Percentiles rank a stretch among this genome's conserved stretches.
These are phyloP conservation scores for Calonectria ilicicola DNA, from an alignment of 2,329 filamentous ascomycete genomes.

Conservation along the genomic window DNA sequence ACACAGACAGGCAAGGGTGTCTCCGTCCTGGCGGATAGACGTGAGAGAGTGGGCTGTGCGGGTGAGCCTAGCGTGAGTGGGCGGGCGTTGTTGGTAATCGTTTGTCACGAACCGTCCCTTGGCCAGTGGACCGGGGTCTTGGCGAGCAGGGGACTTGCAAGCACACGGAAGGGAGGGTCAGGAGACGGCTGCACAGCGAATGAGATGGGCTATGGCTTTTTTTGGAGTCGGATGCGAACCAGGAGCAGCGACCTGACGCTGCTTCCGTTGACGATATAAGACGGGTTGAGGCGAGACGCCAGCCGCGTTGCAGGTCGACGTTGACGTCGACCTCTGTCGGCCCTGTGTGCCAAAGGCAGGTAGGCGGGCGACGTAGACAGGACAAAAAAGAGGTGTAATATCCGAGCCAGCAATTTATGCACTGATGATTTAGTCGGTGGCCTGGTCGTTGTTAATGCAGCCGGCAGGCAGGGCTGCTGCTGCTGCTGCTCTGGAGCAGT, in stretches of 20 bases:
- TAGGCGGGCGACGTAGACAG: background rate
- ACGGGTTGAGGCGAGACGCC: background rate
- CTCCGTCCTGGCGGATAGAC: constrained; percentile 15
- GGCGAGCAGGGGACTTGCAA: background rate
- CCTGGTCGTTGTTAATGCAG: constrained; percentile 7
- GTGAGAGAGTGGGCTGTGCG: constrained; percentile 16
- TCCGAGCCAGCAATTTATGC: constrained; percentile 3
- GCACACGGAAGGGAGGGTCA: background rate
- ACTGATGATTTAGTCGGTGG: constrained; percentile 8
- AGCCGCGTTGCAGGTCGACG: constrained; percentile 5
- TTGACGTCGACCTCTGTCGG: background rate
- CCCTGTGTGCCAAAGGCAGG: background rate
- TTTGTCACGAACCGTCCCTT: constrained; percentile 19
- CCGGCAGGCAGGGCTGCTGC: constrained; percentile 17
- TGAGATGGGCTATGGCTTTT: background rate
- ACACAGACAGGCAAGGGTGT: background rate
- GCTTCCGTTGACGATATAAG: background rate
- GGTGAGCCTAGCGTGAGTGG: constrained; percentile 1
- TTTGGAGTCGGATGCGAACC: background rate
- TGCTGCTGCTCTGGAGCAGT: background rate
- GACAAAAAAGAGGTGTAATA: background rate
- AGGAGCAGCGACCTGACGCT: background rate
- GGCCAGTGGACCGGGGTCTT: constrained; percentile 12
- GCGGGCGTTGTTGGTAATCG: constrained; percentile 7
- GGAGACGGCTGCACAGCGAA: constrained; percentile 3